Evolutionary conservation across 2,329 filamentous ascomycete species (phyloP), one percentile per base, ranked within the genome.

Genomic region (Neofusicoccum ribis): DNA sequence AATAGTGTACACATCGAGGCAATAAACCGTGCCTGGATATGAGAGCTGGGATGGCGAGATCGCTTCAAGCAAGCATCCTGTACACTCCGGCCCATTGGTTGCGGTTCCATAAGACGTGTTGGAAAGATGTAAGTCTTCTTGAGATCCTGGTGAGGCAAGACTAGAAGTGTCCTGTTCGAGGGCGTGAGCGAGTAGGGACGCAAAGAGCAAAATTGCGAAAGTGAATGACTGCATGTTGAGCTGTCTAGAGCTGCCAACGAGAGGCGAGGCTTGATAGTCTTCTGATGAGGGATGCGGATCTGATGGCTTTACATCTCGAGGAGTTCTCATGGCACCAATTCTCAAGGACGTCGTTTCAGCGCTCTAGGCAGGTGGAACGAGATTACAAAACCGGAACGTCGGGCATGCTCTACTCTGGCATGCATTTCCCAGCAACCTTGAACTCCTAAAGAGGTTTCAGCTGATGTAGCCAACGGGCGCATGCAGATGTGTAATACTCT

Each of bases 321-420:
- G 27, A 5, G 27, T 5, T 27, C 5, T 27, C 27, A 27, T 20
- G n/a, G 17, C 20, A 7, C 44, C 6, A 47, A 20, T 27, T 47
- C 7, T 4, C 5, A 23, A 4, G 8, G 17, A n/a, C 17, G 8
- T 8, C 11, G 1, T 31, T 27, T 23, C 23, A 2, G 7, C 11
- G 11, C 12, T 7, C 11, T 3, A 2, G 15, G 17, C 46, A 14
- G 3, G 3, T 11, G 11, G 23, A 31, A 49, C 11, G 20, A 31
- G 3, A 23, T 14, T 4, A 20, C 1, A 12, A 14, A 23, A 15
- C 23, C 47, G 3, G 15, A 5, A 31, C 23, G 20, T 74, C 73
- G 0, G 74, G 77, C 20, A 87, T 23, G 15, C 3, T 9, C 17
- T 3, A 47, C 44, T 9, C 1, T 11, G 17, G 44, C 20, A 47